These are phyloP conservation scores for Eragrostis curvula DNA, from an alignment of 176 grass and related monocot species.

Conservation along the genomic window DNA sequence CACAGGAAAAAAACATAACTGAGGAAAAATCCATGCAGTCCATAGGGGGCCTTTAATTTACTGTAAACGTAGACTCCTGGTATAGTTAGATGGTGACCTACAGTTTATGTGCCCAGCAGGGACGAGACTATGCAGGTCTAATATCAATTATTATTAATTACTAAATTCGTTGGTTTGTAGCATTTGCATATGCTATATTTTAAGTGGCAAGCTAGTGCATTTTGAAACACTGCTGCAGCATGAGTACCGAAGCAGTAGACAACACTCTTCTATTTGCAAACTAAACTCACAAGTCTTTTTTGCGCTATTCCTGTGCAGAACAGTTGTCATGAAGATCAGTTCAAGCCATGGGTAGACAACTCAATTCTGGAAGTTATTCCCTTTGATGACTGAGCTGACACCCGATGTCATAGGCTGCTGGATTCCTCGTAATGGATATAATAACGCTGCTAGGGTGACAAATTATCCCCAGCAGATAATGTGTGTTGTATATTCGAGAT, in stretches of 20 bases:
- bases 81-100: background rate
- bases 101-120: slow-evolving; percentile 2
- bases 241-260: background rate
- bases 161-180: slow-evolving; percentile 27
- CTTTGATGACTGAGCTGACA: slow-evolving; percentile 30
- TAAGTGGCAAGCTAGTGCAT: background rate
- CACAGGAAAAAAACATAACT: too few species aligned
- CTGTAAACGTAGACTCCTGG: slow-evolving; percentile 5
- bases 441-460: slow-evolving; percentile 10
- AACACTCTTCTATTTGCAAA: background rate
- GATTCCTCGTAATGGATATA: background rate
- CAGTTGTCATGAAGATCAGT: slow-evolving; percentile 50
- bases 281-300: slow-evolving; percentile 12
- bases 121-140: background rate
- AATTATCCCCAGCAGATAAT: slow-evolving; percentile 1
- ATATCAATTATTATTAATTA: background rate
- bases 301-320: slow-evolving; percentile 56
- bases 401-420: slow-evolving; percentile 11
- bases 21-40: too few species aligned
- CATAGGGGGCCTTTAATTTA: too few species aligned
- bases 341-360: slow-evolving; percentile 57
- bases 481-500: background rate
- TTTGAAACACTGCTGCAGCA: background rate
- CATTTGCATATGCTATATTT: slow-evolving; percentile 10
- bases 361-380: slow-evolving; percentile 18